Base-by-base conservation (phyloP, 257 asterid genomes). In the Solanum bukasovii region DNA sequence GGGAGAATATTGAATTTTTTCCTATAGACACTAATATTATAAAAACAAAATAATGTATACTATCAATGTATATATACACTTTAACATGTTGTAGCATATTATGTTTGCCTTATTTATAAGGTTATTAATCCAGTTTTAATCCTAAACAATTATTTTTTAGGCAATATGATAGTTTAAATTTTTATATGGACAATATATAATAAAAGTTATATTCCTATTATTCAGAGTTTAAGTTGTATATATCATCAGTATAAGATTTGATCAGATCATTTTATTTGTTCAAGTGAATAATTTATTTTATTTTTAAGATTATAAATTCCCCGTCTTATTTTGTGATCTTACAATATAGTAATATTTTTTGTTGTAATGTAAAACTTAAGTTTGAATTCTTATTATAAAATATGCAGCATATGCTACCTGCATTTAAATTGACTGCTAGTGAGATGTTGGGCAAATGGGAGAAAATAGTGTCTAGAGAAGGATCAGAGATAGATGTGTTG, bases 361-460 rank as follows among this genome's bases (percentile, higher is more conserved):
- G 5, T 4, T 40, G 46, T 40, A 37, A 37, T 40, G 12, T 40
- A 40, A 38, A 46, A 46, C 65, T 56, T 56, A 56, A 56, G 25
- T 7, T 56, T 56, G 65, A 1, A 23, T 25, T 25, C 4, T 78
- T 13, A 78, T 78, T 72, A 18, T 29, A 71, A 72, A 77, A 78
- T 56, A 31, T 84, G 87, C 74, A 88, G 88, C 65, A 44, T 61
- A 88, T 84, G 88, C 59, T 88, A 31, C 90, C 88, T 46, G 84
- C 88, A 31, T 84, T 88, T 61, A 46, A 88, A 56, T 5, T 74
- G 74, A 72, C 59, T 84, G 78, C 86, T 61, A 11, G 25, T 37
- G 86, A 84, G 7, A 75, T 88, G 86, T 63, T 88, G 52, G 11
- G 31, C 8, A 74, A 88, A 73, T 88, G 86, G 90, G 88, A 88